Conservation (phyloP, 78 protist species). For the slime mould (Dictyostelium discoideum) region DNA sequence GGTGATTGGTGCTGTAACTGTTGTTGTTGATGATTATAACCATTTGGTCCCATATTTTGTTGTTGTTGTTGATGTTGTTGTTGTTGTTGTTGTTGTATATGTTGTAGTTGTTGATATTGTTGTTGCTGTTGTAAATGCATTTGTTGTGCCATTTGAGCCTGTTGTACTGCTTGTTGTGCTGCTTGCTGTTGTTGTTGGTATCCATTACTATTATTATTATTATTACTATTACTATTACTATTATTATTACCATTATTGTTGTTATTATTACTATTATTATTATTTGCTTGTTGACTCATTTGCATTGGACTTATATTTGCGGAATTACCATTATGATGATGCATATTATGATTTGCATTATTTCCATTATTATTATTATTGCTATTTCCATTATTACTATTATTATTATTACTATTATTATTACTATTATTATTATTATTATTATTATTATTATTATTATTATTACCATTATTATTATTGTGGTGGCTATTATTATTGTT, state of each 20-base stretch:
- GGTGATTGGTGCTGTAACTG: background rate
- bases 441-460: background rate
- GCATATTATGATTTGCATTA: background rate
- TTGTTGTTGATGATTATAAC: background rate
- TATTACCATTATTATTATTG: background rate
- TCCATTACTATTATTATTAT: background rate
- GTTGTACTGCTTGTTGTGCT: background rate
- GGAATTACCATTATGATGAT: background rate
- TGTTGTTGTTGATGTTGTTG: constrained; percentile 42
- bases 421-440: background rate
- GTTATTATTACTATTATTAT: background rate
- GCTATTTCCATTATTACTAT: background rate
- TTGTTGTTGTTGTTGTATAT: background rate
- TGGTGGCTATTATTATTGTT: no score
- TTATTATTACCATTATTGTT: constrained; percentile 7
- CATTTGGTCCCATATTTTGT: background rate
- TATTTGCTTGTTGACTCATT: background rate
- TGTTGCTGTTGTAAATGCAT: constrained; percentile 23
- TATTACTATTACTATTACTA: background rate
- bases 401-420: background rate
- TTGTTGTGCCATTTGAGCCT: background rate
- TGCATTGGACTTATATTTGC: background rate
- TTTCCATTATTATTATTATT: background rate
- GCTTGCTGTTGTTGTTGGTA: constrained; percentile 17
- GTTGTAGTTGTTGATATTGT: background rate